These are phyloP conservation scores for Zygosaccharomyces pseudobailii DNA, from an alignment of 1,139 yeast species.

Conservation along the genomic window DNA sequence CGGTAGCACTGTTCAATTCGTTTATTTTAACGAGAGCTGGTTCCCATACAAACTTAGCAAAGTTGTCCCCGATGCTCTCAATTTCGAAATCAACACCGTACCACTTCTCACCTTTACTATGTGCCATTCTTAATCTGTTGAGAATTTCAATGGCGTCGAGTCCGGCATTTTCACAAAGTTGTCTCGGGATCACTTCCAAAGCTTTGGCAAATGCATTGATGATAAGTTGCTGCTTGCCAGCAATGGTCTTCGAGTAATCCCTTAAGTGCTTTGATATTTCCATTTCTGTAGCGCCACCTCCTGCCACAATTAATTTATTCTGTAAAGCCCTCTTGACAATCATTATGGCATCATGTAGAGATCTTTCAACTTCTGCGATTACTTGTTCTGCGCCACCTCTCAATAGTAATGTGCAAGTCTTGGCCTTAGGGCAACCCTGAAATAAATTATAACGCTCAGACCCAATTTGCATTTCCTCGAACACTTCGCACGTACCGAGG, in stretches of 20 bases:
- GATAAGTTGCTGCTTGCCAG: conserved; percentile 93
- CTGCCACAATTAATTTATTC: conserved; percentile 86
- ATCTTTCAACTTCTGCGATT: conserved; percentile 96
- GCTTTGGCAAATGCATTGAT: conserved; percentile 93
- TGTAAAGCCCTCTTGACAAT: conserved; percentile 92
- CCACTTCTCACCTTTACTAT: conserved; percentile 89
- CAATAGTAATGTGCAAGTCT: conserved; percentile 86
- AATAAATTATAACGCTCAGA: conserved; percentile 90
- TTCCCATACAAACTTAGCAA: conserved; percentile 92
- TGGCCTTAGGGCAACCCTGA: conserved; percentile 86
- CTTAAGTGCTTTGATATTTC: conserved; percentile 85
- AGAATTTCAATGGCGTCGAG: conserved; percentile 91
- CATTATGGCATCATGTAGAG: conserved; percentile 97
- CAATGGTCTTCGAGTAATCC: conserved; percentile 78
- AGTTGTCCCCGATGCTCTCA: conserved; percentile 79
- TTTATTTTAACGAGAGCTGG: conserved; percentile 92
- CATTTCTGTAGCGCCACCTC: conserved; percentile 99
- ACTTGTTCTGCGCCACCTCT: conserved; percentile 99
- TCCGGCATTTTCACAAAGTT: conserved; percentile 96
- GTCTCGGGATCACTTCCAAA: conserved; percentile 93
- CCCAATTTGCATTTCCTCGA: conserved; percentile 95
- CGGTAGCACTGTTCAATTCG: conserved; percentile 96
- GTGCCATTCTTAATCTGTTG: conserved; percentile 86
- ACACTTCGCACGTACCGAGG: conserved; percentile 78
- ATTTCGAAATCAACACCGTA: conserved; percentile 87